Percentiles rank a stretch among this genome's conserved stretches.
Evolutionary conservation across 2,329 filamentous ascomycete genomes (phyloP).

Genomic region (Macroventuria anomochaeta): DNA sequence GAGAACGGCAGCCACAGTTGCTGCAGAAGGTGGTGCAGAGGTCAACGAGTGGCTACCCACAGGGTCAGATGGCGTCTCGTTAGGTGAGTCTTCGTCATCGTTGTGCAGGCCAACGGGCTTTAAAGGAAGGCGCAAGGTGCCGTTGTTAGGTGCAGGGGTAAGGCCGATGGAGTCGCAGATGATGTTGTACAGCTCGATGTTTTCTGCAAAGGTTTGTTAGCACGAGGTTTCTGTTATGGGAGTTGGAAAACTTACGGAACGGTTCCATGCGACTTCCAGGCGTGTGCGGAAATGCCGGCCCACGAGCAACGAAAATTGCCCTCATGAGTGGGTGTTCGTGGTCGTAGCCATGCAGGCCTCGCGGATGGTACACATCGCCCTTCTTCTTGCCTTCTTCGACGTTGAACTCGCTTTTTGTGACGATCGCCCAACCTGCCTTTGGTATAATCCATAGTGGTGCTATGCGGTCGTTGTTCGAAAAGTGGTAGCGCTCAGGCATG

Average conservation of each 20-base stretch:
- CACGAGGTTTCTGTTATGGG: not conserved
- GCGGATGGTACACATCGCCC: constrained; percentile 74
- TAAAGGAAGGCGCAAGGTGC: constrained; percentile 77
- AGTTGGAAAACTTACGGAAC: constrained; percentile 73
- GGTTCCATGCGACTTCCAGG: constrained; percentile 78
- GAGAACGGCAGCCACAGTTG: constrained; percentile 24
- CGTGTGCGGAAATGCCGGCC: constrained; percentile 87
- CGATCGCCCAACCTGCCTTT: constrained; percentile 90
- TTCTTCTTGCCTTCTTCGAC: constrained; percentile 70
- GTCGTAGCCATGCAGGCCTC: constrained; percentile 92
- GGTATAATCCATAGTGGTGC: constrained; percentile 95
- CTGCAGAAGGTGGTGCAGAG: constrained; percentile 11
- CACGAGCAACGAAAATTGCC: constrained; percentile 90
- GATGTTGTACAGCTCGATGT: constrained; percentile 93
- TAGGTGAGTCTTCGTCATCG: constrained; percentile 53
- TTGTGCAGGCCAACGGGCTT: constrained; percentile 67
- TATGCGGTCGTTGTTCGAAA: constrained; percentile 84
- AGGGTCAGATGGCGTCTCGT: constrained; percentile 63
- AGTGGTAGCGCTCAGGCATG: constrained; percentile 94
- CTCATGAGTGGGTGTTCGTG: constrained; percentile 94
- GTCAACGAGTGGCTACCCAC: constrained; percentile 21
- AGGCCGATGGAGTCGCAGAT: constrained; percentile 86
- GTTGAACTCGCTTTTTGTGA: constrained; percentile 79
- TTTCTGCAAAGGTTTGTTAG: constrained; percentile 64
- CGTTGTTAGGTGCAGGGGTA: constrained; percentile 79